A percentile compares a stretch with the other conserved stretches of the same genome.
These are phyloP conservation scores for Gnomoniopsis smithogilvyi DNA, from an alignment of 2,329 filamentous ascomycete genomes.

Conservation along the genomic window DNA sequence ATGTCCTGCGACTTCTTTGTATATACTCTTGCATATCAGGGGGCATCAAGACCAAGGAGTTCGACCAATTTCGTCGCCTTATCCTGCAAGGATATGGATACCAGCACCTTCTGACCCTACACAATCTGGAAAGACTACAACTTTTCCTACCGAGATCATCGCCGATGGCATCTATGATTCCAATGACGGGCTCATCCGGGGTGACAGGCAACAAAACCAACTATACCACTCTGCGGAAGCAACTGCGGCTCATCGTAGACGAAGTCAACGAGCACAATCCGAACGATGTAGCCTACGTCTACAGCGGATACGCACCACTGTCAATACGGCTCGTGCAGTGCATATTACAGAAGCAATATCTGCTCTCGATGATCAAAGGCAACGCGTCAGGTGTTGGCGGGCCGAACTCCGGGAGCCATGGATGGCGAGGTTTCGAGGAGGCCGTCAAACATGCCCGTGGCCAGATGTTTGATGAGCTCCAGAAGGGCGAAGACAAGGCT, in stretches of 20 bases:
- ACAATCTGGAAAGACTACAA: conserved; percentile 84
- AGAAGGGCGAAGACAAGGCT: conserved; percentile 90
- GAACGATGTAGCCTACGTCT: conserved; percentile 95
- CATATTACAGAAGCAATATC: conserved; percentile 83
- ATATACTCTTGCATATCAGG: conserved; percentile 88
- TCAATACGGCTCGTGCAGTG: conserved; percentile 90
- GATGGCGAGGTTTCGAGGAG: conserved; percentile 93
- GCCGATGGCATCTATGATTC: conserved; percentile 76
- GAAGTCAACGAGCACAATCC: conserved; percentile 95
- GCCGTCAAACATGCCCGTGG: conserved; percentile 83
- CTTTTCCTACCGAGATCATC: conserved; percentile 77
- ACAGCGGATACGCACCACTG: conserved; percentile 92
- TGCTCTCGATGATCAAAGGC: conserved; percentile 68
- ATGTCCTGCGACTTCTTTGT: conserved; percentile 80
- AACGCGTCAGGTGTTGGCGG: conserved; percentile 45
- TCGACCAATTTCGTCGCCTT: conserved; percentile 83
- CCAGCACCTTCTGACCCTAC: conserved; percentile 87
- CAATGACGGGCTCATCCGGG: conserved; percentile 60
- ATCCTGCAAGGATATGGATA: conserved; percentile 92
- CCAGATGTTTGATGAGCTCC: conserved; percentile 85
- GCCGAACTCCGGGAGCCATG: conserved; percentile 62
- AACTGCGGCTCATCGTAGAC: conserved; percentile 85
- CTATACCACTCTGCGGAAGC: conserved; percentile 83
- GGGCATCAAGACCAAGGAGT: conserved; percentile 82
- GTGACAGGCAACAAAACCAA: conserved; percentile 74